These are phyloP conservation scores for Backusella westeae DNA, from an alignment of 192 early-diverging fungal species.

Conservation along the genomic window DNA sequence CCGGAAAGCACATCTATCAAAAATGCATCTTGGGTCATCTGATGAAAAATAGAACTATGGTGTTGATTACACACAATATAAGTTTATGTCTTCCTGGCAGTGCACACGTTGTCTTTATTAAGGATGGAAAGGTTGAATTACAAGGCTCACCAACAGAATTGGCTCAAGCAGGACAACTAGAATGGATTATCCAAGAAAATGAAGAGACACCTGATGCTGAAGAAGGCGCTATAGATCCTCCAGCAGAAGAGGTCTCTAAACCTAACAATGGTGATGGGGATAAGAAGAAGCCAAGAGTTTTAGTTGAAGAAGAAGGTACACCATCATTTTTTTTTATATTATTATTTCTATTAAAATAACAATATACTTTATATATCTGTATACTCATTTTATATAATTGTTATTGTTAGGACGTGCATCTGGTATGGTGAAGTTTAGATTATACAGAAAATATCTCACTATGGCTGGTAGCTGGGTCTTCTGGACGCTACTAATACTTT, in stretches of 20 bases:
- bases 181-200: slow-evolving; percentile 29
- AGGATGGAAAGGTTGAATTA: slow-evolving; percentile 43
- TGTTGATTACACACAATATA: slow-evolving; percentile 88
- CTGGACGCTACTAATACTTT: slow-evolving; percentile 54
- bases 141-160: slow-evolving; percentile 15
- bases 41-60: slow-evolving; percentile 72
- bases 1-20: slow-evolving; percentile 75
- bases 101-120: slow-evolving; percentile 50
- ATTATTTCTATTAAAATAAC: neutral
- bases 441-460: slow-evolving; percentile 78
- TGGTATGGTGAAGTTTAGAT: slow-evolving; percentile 71
- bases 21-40: slow-evolving; percentile 72
- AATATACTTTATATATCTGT: neutral
- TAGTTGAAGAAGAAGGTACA: slow-evolving; percentile 44
- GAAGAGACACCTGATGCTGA: neutral
- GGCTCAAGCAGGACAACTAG: slow-evolving; percentile 17
- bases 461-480: slow-evolving; percentile 56
- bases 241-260: slow-evolving; percentile 1
- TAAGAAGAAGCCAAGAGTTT: slow-evolving; percentile 33
- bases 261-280: neutral
- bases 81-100: slow-evolving; percentile 56
- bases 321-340: neutral
- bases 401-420: slow-evolving; percentile 54
- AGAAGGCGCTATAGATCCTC: neutral
- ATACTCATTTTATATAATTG: neutral